phyloP scores from a whole-genome alignment of 305 asterid species.

The Solanum hybrid region DNA sequence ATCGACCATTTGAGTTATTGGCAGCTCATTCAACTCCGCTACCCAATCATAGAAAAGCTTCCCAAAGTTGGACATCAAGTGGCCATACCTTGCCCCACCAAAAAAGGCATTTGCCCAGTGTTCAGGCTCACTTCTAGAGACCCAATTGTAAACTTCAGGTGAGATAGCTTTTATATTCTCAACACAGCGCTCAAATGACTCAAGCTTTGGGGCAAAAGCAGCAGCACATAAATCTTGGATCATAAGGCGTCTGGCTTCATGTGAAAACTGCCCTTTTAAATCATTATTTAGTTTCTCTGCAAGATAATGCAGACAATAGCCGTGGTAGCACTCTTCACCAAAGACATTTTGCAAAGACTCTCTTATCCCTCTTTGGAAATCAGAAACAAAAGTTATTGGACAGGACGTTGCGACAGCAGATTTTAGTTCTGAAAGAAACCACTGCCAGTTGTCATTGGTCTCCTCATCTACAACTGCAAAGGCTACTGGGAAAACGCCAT shows the following conservation, averaged over 20 bases:
- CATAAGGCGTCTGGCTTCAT: conserved; percentile 19
- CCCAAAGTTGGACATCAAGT: conserved; percentile 10
- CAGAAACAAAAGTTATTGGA: conserved; percentile 11
- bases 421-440: conserved; percentile 16
- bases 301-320: conserved; percentile 13
- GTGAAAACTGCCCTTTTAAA: conserved; percentile 10
- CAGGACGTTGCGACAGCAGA: conserved; percentile 3
- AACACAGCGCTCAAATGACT: neutral
- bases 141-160: conserved; percentile 18
- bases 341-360: conserved; percentile 11
- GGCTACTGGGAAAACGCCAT: conserved; percentile 15
- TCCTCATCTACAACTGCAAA: conserved; percentile 22
- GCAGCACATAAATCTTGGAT: conserved; percentile 14
- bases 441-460: conserved; percentile 11
- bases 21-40: conserved; percentile 8
- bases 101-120: conserved; percentile 20
- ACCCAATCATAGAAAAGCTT: conserved; percentile 14
- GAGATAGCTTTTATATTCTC: conserved; percentile 17
- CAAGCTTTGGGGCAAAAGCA: conserved; percentile 10
- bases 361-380: conserved; percentile 14
- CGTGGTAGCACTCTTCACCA: conserved; percentile 12
- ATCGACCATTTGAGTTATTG: conserved; percentile 18
- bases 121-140: conserved; percentile 11
- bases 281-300: conserved; percentile 17
- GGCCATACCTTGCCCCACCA: conserved; percentile 14